A percentile compares a stretch with the other conserved stretches of the same genome.
Evolutionary conservation across 805 yeast genomes (phyloP).

Genomic region (Starmerella davenportii): DNA sequence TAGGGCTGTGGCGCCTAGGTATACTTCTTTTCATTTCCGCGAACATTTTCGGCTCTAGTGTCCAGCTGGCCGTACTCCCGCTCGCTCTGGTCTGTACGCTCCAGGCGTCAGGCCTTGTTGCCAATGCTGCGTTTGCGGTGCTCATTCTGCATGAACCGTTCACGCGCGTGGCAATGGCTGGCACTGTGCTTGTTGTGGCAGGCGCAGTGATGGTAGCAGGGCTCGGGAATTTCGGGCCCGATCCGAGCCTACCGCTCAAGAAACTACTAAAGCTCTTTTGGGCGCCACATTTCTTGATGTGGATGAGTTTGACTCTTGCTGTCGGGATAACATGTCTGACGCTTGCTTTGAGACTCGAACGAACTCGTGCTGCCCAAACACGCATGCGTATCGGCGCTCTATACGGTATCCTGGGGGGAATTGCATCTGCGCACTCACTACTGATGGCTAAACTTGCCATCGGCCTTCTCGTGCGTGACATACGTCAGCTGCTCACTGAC

Average conservation of each 20-base stretch:
- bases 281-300: constrained; percentile 34
- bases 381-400: constrained; percentile 29
- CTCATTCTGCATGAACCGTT: constrained; percentile 51
- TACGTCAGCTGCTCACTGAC: constrained; percentile 21
- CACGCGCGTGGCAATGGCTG: constrained; percentile 36
- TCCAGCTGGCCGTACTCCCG: constrained; percentile 72
- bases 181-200: constrained; percentile 47
- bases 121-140: constrained; percentile 59
- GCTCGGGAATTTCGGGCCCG: constrained; percentile 38
- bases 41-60: constrained; percentile 61
- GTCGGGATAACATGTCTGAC: constrained; percentile 17
- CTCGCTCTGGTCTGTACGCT: constrained; percentile 61
- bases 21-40: constrained; percentile 51
- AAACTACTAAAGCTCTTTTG: constrained; percentile 29
- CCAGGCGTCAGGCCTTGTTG: constrained; percentile 76
- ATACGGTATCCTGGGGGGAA: constrained; percentile 56
- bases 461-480: constrained; percentile 39
- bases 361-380: not conserved
- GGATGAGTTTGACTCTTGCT: constrained; percentile 31
- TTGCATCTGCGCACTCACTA: constrained; percentile 68
- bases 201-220: constrained; percentile 70
- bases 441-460: constrained; percentile 72
- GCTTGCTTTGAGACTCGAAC: constrained; percentile 1
- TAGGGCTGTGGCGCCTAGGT: constrained; percentile 51
- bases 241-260: constrained; percentile 34